These are phyloP conservation scores for Ogataea kodamae DNA, from an alignment of 805 yeast species.

Conservation along the genomic window DNA sequence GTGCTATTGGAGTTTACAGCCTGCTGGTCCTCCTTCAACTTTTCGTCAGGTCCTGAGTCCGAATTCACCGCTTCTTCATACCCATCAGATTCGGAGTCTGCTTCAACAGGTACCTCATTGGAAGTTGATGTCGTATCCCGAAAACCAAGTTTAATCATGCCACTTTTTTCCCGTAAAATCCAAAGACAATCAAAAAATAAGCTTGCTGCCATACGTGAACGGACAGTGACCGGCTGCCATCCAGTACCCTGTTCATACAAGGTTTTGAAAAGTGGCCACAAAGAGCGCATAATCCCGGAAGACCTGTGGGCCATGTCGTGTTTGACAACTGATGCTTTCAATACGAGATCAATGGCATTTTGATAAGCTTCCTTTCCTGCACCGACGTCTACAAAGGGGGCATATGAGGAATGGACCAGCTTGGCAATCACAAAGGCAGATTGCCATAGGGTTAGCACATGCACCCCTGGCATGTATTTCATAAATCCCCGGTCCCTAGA, in stretches of 20 bases:
- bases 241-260: slow-evolving; percentile 51
- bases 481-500: slow-evolving; percentile 58
- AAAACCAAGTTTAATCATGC: slow-evolving; percentile 66
- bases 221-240: slow-evolving; percentile 50
- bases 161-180: slow-evolving; percentile 80
- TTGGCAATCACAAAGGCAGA: slow-evolving; percentile 81
- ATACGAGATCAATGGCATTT: slow-evolving; percentile 62
- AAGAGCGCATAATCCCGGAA: slow-evolving; percentile 88
- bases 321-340: slow-evolving; percentile 78
- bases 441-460: slow-evolving; percentile 85
- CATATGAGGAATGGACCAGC: slow-evolving; percentile 70
- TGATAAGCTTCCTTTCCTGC: slow-evolving; percentile 70
- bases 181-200: slow-evolving; percentile 89
- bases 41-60: slow-evolving; percentile 20
- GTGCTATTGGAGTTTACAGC: slow-evolving; percentile 20
- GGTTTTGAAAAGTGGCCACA: slow-evolving; percentile 83
- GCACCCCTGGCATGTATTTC: slow-evolving; percentile 78
- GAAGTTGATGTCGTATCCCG: slow-evolving; percentile 21
- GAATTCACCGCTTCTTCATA: slow-evolving; percentile 16
- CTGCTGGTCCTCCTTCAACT: slow-evolving; percentile 22
- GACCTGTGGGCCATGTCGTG: slow-evolving; percentile 93
- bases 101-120: slow-evolving; percentile 31
- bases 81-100: slow-evolving; percentile 24
- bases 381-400: slow-evolving; percentile 60
- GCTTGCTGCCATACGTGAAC: slow-evolving; percentile 87